These are phyloP conservation scores for Artemisia argyi DNA, from an alignment of 129 eudicot genomes.

Conservation along the genomic window DNA sequence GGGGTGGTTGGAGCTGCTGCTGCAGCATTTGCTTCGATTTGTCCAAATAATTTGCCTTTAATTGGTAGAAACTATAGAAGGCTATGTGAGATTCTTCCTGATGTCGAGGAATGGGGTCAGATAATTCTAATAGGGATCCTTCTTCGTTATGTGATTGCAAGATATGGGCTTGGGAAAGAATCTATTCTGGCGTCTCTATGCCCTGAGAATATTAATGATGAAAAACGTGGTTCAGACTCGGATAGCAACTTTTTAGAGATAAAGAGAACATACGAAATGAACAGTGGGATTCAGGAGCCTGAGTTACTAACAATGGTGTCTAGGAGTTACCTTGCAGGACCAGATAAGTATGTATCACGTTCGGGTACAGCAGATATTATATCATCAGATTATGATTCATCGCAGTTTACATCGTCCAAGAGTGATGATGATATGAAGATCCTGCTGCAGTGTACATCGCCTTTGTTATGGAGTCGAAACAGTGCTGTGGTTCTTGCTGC, in stretches of 20 bases:
- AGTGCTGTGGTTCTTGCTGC: constrained; percentile 98
- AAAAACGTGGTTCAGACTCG: constrained; percentile 41
- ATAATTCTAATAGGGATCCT: constrained; percentile 77
- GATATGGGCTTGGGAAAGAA: constrained; percentile 84
- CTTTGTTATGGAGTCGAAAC: constrained; percentile 92
- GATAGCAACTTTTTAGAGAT: constrained; percentile 33
- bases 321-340: constrained; percentile 85
- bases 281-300: constrained; percentile 27
- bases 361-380: constrained; percentile 36
- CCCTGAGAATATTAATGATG: constrained; percentile 32
- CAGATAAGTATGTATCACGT: constrained; percentile 70
- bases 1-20: constrained; percentile 98
- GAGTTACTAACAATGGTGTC: constrained; percentile 61
- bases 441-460: constrained; percentile 89
- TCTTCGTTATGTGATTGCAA: constrained; percentile 74
- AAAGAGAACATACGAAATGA: constrained; percentile 22
- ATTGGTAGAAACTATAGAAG: constrained; percentile 68
- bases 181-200: constrained; percentile 63
- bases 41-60: constrained; percentile 81
- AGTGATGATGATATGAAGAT: constrained; percentile 74
- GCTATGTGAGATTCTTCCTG: constrained; percentile 90
- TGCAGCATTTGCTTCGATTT: constrained; percentile 86
- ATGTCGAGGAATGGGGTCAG: constrained; percentile 98
- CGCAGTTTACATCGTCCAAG: constrained; percentile 62
- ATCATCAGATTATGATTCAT: constrained; percentile 33